These are phyloP conservation scores for Peziza echinospora DNA, from an alignment of 495 filamentous ascomycete species.

Conservation along the genomic window DNA sequence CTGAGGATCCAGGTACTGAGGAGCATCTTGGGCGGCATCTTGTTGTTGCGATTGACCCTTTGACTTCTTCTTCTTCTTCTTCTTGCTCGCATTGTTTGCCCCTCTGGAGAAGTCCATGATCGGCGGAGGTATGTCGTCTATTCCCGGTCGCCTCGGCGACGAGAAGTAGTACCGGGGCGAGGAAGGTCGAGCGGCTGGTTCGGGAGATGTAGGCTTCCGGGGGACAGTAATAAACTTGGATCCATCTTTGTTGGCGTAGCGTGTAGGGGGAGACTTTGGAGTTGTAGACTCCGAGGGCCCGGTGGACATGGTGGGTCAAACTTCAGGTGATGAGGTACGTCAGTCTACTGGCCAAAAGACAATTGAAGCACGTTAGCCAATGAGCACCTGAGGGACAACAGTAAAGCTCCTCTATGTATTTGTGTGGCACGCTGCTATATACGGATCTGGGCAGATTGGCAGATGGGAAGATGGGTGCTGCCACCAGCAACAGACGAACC, in stretches of 20 bases:
- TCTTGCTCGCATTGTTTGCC: conserved; percentile 4
- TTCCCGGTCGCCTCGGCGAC: conserved; percentile 6
- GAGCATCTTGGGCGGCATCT: conserved; percentile 3
- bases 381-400: no score
- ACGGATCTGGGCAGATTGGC: no score
- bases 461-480: no score
- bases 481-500: no score
- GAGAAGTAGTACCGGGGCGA: neutral
- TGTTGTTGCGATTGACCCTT: conserved; percentile 4
- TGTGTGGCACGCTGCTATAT: no score
- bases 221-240: conserved; percentile 46
- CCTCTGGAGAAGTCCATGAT: conserved; percentile 19
- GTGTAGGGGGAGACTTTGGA: conserved; percentile 12
- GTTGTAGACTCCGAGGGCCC: conserved; percentile 9
- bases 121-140: conserved; percentile 1
- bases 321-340: no score
- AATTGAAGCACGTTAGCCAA: no score
- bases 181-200: conserved; percentile 20
- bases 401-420: no score
- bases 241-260: conserved; percentile 35
- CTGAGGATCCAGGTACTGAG: conserved; percentile 2
- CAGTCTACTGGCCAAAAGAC: no score
- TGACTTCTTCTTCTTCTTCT: conserved; percentile 22
- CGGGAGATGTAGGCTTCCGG: conserved; percentile 30
- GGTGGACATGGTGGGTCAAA: conserved; percentile 21